phyloP scores from a whole-genome alignment of 495 filamentous ascomycete species.

The Aspergillus olivimuriae region DNA sequence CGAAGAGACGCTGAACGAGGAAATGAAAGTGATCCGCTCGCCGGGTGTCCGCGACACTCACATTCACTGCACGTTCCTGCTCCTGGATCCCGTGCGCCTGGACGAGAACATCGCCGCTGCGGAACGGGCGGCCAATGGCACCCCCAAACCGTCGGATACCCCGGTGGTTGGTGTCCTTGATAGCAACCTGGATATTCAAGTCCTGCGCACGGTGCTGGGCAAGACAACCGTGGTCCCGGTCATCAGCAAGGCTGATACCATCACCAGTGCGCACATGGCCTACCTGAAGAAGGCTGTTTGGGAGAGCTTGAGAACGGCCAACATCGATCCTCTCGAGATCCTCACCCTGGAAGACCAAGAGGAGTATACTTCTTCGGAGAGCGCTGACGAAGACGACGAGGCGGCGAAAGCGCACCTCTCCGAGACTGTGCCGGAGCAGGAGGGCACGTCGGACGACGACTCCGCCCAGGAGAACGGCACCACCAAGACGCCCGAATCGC shows the following conservation, averaged over 20 bases:
- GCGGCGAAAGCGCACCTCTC: constrained; percentile 37
- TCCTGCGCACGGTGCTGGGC: constrained; percentile 79
- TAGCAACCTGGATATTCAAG: constrained; percentile 83
- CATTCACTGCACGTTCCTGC: constrained; percentile 90
- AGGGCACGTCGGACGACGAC: constrained; percentile 5
- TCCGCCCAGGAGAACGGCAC: constrained; percentile 20
- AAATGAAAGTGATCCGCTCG: constrained; percentile 93
- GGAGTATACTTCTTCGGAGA: constrained; percentile 52
- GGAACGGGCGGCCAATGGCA: constrained; percentile 50
- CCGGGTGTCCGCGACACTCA: constrained; percentile 93
- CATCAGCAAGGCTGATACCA: constrained; percentile 94
- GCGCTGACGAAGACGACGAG: constrained; percentile 55
- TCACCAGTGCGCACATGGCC: constrained; percentile 89
- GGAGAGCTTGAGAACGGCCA: constrained; percentile 76
- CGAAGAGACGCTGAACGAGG: constrained; percentile 93
- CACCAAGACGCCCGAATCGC: constrained; percentile 31
- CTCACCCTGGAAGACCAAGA: constrained; percentile 73
- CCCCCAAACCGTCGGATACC: constrained; percentile 42
- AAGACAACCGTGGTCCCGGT: constrained; percentile 96
- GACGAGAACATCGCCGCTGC: constrained; percentile 74
- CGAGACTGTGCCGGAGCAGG: constrained; percentile 16
- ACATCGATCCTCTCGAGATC: constrained; percentile 83
- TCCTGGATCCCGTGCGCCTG: constrained; percentile 83
- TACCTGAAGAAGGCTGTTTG: constrained; percentile 87
- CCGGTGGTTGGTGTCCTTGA: constrained; percentile 62